Conservation (phyloP, 768 basidiomycete species). For the Rhodotorula babjevae region DNA sequence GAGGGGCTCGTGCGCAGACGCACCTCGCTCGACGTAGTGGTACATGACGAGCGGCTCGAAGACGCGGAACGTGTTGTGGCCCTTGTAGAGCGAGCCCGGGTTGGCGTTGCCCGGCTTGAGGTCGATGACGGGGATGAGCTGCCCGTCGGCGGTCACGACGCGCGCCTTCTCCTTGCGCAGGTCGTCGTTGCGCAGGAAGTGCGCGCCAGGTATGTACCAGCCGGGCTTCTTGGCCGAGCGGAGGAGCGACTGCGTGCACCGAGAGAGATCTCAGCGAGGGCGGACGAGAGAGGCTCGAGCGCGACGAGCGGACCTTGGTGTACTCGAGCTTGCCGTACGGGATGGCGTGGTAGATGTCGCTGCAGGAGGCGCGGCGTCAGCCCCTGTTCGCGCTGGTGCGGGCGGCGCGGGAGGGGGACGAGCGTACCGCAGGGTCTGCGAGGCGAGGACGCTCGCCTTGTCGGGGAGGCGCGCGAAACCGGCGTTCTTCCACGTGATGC, state of each 20-base stretch:
- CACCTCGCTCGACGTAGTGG: constrained; percentile 13
- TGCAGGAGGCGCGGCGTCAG: too few relatives aligned
- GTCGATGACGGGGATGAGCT: not conserved
- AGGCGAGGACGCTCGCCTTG: not conserved
- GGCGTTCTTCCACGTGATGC: constrained; percentile 7
- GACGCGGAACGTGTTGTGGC: not conserved
- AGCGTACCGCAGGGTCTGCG: not conserved
- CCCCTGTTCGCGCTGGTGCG: too few relatives aligned
- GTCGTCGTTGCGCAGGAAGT: not conserved
- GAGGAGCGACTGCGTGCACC: not conserved
- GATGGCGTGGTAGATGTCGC: constrained; percentile 5
- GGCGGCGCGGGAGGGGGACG: too few relatives aligned
- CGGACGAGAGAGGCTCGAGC: not conserved
- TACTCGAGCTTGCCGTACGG: constrained; percentile 3
- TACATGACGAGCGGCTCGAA: constrained; percentile 9
- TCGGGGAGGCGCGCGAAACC: not conserved
- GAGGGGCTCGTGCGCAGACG: not conserved
- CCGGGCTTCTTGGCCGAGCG: not conserved
- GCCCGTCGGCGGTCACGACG: constrained; percentile 9
- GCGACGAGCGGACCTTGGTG: not conserved
- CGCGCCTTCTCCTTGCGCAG: not conserved
- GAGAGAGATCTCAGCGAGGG: too few relatives aligned
- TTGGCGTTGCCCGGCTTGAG: too few relatives aligned
- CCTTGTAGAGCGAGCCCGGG: constrained; percentile 1
- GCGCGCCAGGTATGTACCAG: constrained; percentile 13